Evolutionary conservation across 345 rosid genomes (phyloP).

Genomic region (Psidium friedrichsthalianum): DNA sequence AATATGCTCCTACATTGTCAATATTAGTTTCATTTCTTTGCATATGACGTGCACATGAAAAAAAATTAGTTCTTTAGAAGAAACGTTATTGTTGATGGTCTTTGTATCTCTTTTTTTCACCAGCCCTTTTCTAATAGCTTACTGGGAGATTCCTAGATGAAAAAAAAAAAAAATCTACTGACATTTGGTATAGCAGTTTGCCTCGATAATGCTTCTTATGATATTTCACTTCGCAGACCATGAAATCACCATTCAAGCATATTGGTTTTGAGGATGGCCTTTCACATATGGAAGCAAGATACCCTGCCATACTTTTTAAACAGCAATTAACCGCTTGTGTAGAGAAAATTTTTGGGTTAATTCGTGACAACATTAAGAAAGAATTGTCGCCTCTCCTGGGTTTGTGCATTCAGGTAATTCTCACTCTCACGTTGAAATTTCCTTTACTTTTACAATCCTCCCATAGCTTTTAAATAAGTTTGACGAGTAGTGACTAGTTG

Average conservation of each 20-base stretch:
- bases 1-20: neutral
- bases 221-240: constrained; percentile 31
- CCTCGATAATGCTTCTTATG: neutral
- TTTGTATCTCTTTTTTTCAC: neutral
- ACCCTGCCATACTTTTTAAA: constrained; percentile 85
- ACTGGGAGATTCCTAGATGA: neutral
- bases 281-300: constrained; percentile 90
- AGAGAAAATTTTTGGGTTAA: constrained; percentile 95
- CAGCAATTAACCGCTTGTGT: constrained; percentile 97
- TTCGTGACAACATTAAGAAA: constrained; percentile 92
- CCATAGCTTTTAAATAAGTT: neutral
- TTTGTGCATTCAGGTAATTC: constrained; percentile 79
- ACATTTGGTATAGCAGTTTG: neutral
- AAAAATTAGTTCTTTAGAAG: neutral
- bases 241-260: constrained; percentile 73
- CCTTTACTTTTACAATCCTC: neutral
- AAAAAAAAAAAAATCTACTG: neutral
- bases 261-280: constrained; percentile 62
- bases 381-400: constrained; percentile 75
- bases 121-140: neutral
- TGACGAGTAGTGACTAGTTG: neutral
- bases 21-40: neutral
- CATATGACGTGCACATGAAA: neutral
- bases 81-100: neutral
- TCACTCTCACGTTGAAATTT: neutral